Evolutionary conservation across 2,329 filamentous ascomycete genomes (phyloP), one percentile per base, ranked within the genome.

Genomic region (Rasamsonia emersonii): DNA sequence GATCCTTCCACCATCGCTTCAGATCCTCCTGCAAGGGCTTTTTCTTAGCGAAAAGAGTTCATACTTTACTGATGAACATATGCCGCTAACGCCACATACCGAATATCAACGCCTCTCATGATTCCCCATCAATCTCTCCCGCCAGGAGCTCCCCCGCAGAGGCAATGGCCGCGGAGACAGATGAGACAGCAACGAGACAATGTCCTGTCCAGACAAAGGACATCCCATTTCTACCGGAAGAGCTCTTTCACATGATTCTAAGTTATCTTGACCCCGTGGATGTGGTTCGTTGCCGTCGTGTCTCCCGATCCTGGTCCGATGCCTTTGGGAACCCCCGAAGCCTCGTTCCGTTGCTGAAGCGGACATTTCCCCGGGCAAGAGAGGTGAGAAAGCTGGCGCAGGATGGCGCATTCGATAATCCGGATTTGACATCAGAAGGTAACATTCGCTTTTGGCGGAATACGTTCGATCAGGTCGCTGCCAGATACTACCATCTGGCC

Each of bases 201-300:
- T 29, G 11, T 14, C 29, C 6, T 24, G n/a, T n/a, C 15, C 28
- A 38, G 31, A 26, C 33, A 31, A 33, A 33, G 35, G 48, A 48
- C 31, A 33, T 58, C 24, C 41, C 45, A 6, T 44, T 45, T 30
- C 58, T 79, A 23, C 74, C 75, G n/a, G 64, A 66, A 43, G 72
- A 76, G 32, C 49, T 79, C 28, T 77, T 79, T 43, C 59, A 75
- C 37, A 59, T 75, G 29, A 55, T 79, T 33, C 37, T 71, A 20
- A 56, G 46, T 2, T 49, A 68, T 41, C 58, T 80, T 10, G 51
- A 65, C 1, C 62, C 73, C 2, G 53, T 45, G 11, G 72, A 77
- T 39, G 54, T 66, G 32, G 47, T 77, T 10, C 54, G 62, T 28
- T 70, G 65, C 46, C 73, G 71, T 30, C 62, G 62, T 14, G 67